Base-by-base conservation (phyloP, 2,329 filamentous ascomycete genomes). In the Aspergillus terreus region DNA sequence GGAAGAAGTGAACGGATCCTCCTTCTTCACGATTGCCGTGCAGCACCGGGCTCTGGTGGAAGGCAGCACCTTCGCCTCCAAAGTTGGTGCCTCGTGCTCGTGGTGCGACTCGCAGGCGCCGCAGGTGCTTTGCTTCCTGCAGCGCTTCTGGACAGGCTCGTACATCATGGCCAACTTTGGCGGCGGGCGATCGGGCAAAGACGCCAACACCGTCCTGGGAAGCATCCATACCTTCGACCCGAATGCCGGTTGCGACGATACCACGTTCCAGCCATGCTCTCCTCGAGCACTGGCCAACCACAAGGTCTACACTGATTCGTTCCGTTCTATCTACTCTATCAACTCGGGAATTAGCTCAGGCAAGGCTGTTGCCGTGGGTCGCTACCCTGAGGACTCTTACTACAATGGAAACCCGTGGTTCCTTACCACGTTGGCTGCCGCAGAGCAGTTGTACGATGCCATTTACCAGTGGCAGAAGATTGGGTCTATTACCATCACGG, bases 331-430 rank as follows among this genome's bases (percentile, higher is more conserved):
- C 51, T 92, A 92, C 67, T 63, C 70, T 14, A 77, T 92, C 71
- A 71, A 73, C 46, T 56, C 58, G 7, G 66, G 63, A 6, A 63
- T 66, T 15, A 46, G 52, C 5, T 51, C 56, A 9, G 67, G 66
- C 4, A 41, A 51, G 11, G 67, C 65, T 15, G 71, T 78, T 19
- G 72, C 76, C 1, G 70, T 78, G 10, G 85, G 86, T 42, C 77
- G 86, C 49, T 89, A 90, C 64, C 71, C 83, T 0, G 85, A 89
- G 67, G 88, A 95, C 59, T 71, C 76, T 3, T 94, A 92, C 71
- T 87, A 85, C 68, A 82, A 83, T 54, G 88, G 88, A 1, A 91
- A 94, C 67, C 89, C 89, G 2, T 94, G 89, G 89, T 80, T 90
- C 61, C 78, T 92, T 11, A 81, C 81, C 60, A 92, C 87, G 1